Base-by-base conservation (phyloP, 164 flowering plant genomes). In the Vitis riparia region DNA sequence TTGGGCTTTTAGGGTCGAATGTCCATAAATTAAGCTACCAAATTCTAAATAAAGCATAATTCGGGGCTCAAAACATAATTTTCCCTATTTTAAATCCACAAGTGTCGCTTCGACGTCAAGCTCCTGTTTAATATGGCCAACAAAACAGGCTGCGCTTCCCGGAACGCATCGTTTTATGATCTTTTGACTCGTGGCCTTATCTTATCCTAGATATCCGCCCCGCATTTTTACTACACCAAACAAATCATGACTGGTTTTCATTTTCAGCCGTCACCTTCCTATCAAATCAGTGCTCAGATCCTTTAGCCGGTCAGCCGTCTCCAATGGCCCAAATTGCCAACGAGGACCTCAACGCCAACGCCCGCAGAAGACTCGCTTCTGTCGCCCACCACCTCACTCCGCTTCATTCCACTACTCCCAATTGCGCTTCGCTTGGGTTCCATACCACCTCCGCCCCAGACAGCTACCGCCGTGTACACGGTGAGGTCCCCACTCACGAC, bases 401-500 rank as follows among this genome's bases (percentile, higher is more conserved):
- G 17, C 71, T 65, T 3, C 71, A 14, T 19, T 52, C 66, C 13
- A 3, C 62, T 65, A 2, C 62, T 65, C 60, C 79, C 2, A 55
- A 6, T 11, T 48, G 49, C 16, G 51, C 30, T 59, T n/a, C 73
- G 5, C 47, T 79, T 32, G 63, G 29, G 32, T 9, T 78, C 3
- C 56, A 67, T n/a, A 67, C 17, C 19, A 71, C 84, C 9, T 77
- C 81, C 13, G 80, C 77, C 80, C 62, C 79, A 68, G 89, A 89
- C 62, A 85, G 82, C 59, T 92, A 88, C 72, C 94, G 87, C 47
- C 78, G 88, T 51, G 63, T 82, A 0, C 97, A 94, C 73, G 97
- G 99, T 1, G 85, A 85, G 56, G 94, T 91, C 13, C 68, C 92
- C 13, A 71, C 71, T 7, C 75, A 83, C 53, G 76, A 79, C 10